phyloP scores from a whole-genome alignment of 106 monocot genomes.

The Apostasia shenzhenica region DNA sequence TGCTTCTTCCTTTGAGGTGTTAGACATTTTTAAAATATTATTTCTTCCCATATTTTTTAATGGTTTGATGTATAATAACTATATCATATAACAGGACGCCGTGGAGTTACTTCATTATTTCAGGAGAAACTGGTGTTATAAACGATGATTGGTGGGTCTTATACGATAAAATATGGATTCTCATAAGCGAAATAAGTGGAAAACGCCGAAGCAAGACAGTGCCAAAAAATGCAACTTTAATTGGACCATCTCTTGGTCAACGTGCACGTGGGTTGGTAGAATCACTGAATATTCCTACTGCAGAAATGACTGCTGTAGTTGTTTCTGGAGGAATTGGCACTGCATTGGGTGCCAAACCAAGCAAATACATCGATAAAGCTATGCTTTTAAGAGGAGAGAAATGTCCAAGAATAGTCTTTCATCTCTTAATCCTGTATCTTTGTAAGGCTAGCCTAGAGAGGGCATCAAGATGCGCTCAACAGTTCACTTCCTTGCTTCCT shows the following conservation, averaged over 20 bases:
- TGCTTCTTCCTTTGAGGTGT: background rate
- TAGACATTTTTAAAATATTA: background rate
- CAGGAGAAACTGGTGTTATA: constrained; percentile 10
- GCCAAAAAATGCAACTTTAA: constrained; percentile 30
- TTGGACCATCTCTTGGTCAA: constrained; percentile 73
- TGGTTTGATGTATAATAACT: background rate
- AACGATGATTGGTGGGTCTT: constrained; percentile 59
- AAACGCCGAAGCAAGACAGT: constrained; percentile 49
- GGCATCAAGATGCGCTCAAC: constrained; percentile 68
- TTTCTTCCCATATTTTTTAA: background rate
- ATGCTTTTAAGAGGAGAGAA: constrained; percentile 92
- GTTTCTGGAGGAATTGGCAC: constrained; percentile 80
- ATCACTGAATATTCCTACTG: constrained; percentile 96
- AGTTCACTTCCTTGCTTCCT: constrained; percentile 72
- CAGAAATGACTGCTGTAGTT: constrained; percentile 97
- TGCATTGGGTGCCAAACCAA: constrained; percentile 76
- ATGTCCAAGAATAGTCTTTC: constrained; percentile 71
- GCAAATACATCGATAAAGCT: constrained; percentile 81
- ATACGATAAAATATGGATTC: constrained; percentile 77
- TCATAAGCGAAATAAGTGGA: constrained; percentile 68
- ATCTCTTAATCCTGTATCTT: constrained; percentile 76
- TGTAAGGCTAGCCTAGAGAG: constrained; percentile 69
- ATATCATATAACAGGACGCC: constrained; percentile 31
- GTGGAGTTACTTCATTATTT: constrained; percentile 29
- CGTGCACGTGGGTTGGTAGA: constrained; percentile 95